These are phyloP conservation scores for Ceratobasidium sp. DNA, from an alignment of 1,284 basidiomycete species.

Conservation along the genomic window DNA sequence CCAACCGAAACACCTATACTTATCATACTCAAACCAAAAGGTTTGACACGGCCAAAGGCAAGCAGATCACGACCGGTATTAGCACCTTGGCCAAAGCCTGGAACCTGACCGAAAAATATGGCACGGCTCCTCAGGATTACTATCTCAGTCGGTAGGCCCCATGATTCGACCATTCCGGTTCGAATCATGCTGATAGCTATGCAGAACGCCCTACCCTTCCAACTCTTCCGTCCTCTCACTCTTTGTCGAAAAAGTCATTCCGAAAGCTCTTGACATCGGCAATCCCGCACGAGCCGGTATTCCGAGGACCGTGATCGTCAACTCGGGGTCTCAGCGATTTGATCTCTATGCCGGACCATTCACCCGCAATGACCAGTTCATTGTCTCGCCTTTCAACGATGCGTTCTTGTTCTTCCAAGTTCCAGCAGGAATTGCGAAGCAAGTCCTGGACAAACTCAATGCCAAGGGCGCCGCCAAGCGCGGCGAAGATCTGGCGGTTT, in stretches of 20 bases:
- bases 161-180: not conserved
- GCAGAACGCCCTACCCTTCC: slow-evolving; percentile 60
- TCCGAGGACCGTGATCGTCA: slow-evolving; percentile 73
- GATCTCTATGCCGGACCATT: slow-evolving; percentile 59
- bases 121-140: slow-evolving; percentile 76
- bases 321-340: slow-evolving; percentile 79
- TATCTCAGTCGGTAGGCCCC: slow-evolving; percentile 62
- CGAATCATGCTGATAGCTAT: not conserved
- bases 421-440: slow-evolving; percentile 56
- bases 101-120: slow-evolving; percentile 63
- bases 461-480: slow-evolving; percentile 45
- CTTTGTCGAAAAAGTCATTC: slow-evolving; percentile 64
- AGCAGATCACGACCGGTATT: slow-evolving; percentile 63
- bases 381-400: slow-evolving; percentile 59
- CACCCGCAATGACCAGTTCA: slow-evolving; percentile 80
- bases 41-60: slow-evolving; percentile 66
- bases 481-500: slow-evolving; percentile 56
- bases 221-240: slow-evolving; percentile 68
- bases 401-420: slow-evolving; percentile 62
- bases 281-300: slow-evolving; percentile 62
- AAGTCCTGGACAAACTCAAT: slow-evolving; percentile 62
- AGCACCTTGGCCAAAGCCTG: slow-evolving; percentile 60
- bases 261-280: slow-evolving; percentile 64
- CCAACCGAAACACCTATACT: slow-evolving; percentile 70
- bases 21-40: slow-evolving; percentile 48